Evolutionary conservation across 805 yeast species (phyloP), one percentile per base, ranked within the genome.

Genomic region (Cyberlindnera americana): DNA sequence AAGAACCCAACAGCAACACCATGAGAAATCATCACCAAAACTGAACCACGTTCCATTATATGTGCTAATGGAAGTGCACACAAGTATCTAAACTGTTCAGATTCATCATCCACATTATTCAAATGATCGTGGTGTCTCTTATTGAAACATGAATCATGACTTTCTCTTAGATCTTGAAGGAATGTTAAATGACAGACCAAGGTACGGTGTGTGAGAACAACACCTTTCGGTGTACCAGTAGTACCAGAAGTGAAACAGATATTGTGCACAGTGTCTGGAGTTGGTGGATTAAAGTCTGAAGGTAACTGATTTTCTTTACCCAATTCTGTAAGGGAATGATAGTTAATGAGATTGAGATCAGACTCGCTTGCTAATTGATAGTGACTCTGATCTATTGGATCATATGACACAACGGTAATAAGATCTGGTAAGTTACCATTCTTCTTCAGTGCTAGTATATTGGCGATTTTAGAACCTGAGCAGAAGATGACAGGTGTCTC

Each of bases 191-290:
- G 61, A 5, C 77, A 65, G 16, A 67, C 59, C 10, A 70, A 67
- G 50, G 63, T 68, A 4, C 52, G 50, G 29, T 78, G 81, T 10
- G 74, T 59, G n/a, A 69, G 49, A 14, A 72, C 68, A 14, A 74
- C 83, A 19, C 84, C 84, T 56, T 78, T 78, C 26, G 84, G 84
- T 18, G 70, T 59, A 3, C 83, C 82, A 3, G 83, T 75, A 3
- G 84, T 78, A n/a, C 84, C 84, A 0, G 82, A 76, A 6, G 84
- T 78, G 54, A 77, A 78, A 19, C 77, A 74, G 35, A 78, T 70
- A 13, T 82, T 73, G 47, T 69, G 67, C 5, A 65, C 47, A 22
- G 61, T 64, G 6, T 65, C 61, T 1, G 72, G 69, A 4, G 45
- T 49, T 4, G 69, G 68, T 33, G 46, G 32, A 46, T 48, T 43